Base-by-base conservation (phyloP, 495 filamentous ascomycete species). In the Massariosphaeria phaeospora region DNA sequence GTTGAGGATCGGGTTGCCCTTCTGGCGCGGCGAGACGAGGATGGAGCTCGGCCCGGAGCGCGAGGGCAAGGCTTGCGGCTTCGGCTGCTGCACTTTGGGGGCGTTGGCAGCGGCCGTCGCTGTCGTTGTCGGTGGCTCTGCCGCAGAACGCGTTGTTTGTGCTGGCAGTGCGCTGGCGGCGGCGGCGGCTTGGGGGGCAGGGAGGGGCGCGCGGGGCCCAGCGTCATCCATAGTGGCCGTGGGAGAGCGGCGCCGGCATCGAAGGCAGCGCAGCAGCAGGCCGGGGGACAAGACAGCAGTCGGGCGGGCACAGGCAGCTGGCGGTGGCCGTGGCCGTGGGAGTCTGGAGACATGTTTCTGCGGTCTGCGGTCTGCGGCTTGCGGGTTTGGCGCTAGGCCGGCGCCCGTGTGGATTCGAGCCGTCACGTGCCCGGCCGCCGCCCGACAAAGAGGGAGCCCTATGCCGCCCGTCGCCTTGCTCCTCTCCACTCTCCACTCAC, bases 1-100 rank as follows among this genome's bases (percentile, higher is more conserved):
- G 52, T 86, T 84, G 40, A 99, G 73, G 46, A 96, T 86, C 0
- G 94, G 94, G 66, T 99, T 99, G 38, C 94, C 93, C 68, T 95
- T 96, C 67, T 98, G 91, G 55, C 84, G 77, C 12, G 80, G 75
- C 3, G 89, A 94, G 23, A 96, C 91, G 26, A 94, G 76, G 47
- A 96, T 90, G 12, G 86, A 80, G 15, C 84, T 88, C 2, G 88
- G 83, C 0, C 78, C 81, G 24, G 83, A 75, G 48, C 83, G 82
- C 35, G 69, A 74, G 4, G 87, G 76, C 2, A 95, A 78, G 11
- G 80, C 81, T 72, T 96, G 90, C 2, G 91, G 91, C 56, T 83
- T 94, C 2, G 89, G 90, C 61, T 96, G 91, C 33, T 89, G 80
- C 33, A 93, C 76, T 62, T 85, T 86, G 15, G 78, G 54, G 30